Base-by-base conservation (phyloP, 2,329 filamentous ascomycete genomes). In the Ceratocystis ficicola region DNA sequence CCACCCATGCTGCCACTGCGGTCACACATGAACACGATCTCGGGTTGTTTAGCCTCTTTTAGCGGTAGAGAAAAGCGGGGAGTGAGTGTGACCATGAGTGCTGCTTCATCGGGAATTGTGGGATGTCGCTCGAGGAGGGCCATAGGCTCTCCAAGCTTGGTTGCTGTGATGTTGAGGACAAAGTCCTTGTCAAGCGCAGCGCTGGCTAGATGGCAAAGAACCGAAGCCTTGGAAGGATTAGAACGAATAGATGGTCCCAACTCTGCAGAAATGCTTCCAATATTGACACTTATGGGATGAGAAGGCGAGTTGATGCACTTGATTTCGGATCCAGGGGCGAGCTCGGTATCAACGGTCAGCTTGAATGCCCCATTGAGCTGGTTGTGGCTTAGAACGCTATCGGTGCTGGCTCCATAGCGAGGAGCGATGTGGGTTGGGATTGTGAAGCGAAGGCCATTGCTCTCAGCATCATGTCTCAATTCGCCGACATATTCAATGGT, bases 1-100 rank as follows among this genome's bases (percentile, higher is more conserved):
- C 57, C 44, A 0, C 52, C 30, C 86, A 88, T 88, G 67, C 85
- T 88, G 0, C 86, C 86, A 66, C 85, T 88, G 63, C 86, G 81
- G 72, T 91, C 88, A 65, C 85, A 86, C 3, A 91, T 75, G 69
- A 91, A 90, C 20, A 90, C 82, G 25, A 91, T 80, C 71, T 91
- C 87, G 2, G 78, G 77, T 65, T 73, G 74, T 0, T 79, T 72
- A 15, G 15, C 28, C 10, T 0, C 28, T 32, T 59, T 5, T 17
- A 59, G 32, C 0, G 83, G 82, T 0, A 89, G 75, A n/a, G 78
- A 77, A 74, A 89, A 89, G 68, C 83, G 85, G 1, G 87, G 87
- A 0, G 90, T 85, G 0, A 90, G 76, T 0, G 86, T 88, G 0
- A 81, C 76, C 86, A 91, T 89, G 67, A 90, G 72, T 0, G 87